Conservation (phyloP, 345 rosid species). For the Boechera stricta region DNA sequence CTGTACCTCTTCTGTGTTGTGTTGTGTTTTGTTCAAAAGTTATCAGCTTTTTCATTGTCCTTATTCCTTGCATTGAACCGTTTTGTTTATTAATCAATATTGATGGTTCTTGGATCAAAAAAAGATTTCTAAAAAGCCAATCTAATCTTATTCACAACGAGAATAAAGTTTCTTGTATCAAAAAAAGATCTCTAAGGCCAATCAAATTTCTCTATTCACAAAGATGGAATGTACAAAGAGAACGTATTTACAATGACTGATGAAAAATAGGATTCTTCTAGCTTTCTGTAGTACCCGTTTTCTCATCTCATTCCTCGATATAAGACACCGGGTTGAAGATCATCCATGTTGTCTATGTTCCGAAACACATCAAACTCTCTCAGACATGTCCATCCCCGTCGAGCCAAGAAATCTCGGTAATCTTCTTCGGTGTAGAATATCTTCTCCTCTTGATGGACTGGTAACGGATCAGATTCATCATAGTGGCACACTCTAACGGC, state of each 20-base stretch:
- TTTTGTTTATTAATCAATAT: slow-evolving; percentile 4
- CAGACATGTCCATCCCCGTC: slow-evolving; percentile 73
- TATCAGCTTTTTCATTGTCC: slow-evolving; percentile 13
- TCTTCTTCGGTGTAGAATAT: slow-evolving; percentile 86
- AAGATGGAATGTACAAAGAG: slow-evolving; percentile 5
- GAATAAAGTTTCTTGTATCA: neutral
- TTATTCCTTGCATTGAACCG: neutral
- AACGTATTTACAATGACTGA: neutral
- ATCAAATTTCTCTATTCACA: neutral
- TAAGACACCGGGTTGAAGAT: slow-evolving; percentile 75
- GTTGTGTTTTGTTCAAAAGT: slow-evolving; percentile 26
- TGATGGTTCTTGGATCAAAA: neutral
- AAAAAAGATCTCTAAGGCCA: neutral
- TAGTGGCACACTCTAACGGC: slow-evolving; percentile 76
- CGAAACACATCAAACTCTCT: slow-evolving; percentile 77
- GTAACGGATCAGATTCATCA: slow-evolving; percentile 74
- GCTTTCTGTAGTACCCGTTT: neutral
- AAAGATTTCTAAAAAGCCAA: neutral
- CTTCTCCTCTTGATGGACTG: slow-evolving; percentile 79
- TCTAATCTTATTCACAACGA: neutral
- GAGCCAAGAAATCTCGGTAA: slow-evolving; percentile 73
- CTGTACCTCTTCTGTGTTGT: neutral
- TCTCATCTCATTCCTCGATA: slow-evolving; percentile 75
- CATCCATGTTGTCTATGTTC: slow-evolving; percentile 81
- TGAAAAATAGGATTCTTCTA: neutral